Evolutionary conservation across 176 grass and related monocot genomes (phyloP).

Genomic region (Oryza meridionalis): DNA sequence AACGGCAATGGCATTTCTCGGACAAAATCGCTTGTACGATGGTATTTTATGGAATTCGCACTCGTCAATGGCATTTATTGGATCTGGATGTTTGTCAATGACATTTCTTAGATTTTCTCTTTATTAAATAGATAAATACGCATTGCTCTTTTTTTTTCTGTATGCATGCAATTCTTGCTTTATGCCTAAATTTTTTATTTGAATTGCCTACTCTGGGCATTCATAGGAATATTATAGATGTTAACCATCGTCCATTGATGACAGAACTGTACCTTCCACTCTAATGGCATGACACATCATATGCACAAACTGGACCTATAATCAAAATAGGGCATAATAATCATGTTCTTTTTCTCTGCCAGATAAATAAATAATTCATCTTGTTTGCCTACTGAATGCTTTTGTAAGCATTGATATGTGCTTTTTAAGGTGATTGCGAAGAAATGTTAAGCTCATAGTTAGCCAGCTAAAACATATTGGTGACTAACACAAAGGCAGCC

Average conservation of each 20-base stretch:
- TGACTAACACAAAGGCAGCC: not conserved
- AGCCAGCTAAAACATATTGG: not conserved
- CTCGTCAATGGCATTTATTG: no score
- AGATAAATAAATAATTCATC: conserved; percentile 24
- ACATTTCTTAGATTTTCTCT: no score
- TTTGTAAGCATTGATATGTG: conserved; percentile 15
- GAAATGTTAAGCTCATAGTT: not conserved
- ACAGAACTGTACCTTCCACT: not conserved
- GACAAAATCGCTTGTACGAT: no score
- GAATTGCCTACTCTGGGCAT: conserved; percentile 10
- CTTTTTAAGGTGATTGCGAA: not conserved
- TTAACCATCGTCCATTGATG: not conserved
- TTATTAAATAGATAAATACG: not conserved
- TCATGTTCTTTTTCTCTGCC: not conserved
- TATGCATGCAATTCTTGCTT: not conserved
- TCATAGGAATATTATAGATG: conserved; percentile 27
- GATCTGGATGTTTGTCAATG: no score
- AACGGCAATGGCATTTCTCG: no score
- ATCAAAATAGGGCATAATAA: not conserved
- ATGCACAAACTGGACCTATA: not conserved
- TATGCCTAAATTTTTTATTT: conserved; percentile 5
- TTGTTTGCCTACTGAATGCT: not conserved
- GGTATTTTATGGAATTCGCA: no score
- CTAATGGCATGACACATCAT: conserved; percentile 4
- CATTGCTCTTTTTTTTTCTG: conserved; percentile 17